Evolutionary conservation across 1,139 yeast species (phyloP).

Genomic region (Yarrowia galli): DNA sequence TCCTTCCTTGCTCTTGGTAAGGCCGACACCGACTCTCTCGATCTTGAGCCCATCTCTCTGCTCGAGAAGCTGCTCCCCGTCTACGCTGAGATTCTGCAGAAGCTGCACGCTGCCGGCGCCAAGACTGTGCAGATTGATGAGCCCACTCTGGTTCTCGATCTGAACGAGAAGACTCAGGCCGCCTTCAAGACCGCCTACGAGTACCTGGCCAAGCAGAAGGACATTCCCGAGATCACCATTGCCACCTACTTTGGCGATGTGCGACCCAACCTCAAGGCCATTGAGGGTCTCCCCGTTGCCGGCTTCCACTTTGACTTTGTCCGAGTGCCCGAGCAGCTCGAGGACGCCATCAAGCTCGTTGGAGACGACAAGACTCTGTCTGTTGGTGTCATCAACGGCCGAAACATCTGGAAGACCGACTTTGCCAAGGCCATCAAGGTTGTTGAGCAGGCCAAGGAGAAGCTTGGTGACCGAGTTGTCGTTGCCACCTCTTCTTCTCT

Average conservation of each 20-base stretch:
- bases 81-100: conserved; percentile 84
- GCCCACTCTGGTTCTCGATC: conserved; percentile 94
- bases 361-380: conserved; percentile 78
- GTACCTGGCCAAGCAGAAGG: conserved; percentile 66
- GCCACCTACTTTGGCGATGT: conserved; percentile 98
- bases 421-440: conserved; percentile 82
- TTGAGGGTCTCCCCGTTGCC: conserved; percentile 88
- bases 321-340: conserved; percentile 96
- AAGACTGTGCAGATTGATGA: conserved; percentile 94
- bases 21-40: conserved; percentile 97
- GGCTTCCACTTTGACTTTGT: conserved; percentile 97
- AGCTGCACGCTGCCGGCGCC: conserved; percentile 95
- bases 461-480: conserved; percentile 84
- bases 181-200: conserved; percentile 90
- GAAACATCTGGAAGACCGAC: conserved; percentile 99
- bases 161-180: conserved; percentile 81
- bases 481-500: conserved; percentile 96
- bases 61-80: conserved; percentile 90
- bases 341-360: conserved; percentile 74
- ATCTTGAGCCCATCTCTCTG: conserved; percentile 88
- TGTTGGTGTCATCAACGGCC: conserved; percentile 97
- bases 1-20: conserved; percentile 95
- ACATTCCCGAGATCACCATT: conserved; percentile 78
- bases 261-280: conserved; percentile 91
- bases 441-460: conserved; percentile 81